Evolutionary conservation across 163 green algal genomes (phyloP).

Genomic region (Chlorella variabilis): DNA sequence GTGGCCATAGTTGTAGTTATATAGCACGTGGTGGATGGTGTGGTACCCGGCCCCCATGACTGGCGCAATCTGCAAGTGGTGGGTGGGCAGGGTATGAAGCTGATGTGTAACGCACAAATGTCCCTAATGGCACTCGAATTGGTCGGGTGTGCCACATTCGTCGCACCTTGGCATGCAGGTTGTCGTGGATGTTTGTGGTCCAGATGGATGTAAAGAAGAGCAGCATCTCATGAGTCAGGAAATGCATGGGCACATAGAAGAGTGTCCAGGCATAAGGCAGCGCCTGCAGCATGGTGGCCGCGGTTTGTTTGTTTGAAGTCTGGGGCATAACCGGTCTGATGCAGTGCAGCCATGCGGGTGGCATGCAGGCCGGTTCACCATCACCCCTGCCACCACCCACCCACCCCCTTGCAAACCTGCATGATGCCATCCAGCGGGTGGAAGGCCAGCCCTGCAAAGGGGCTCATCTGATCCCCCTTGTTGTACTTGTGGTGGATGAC

Average conservation of each 20-base stretch:
- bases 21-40: conserved; percentile 95
- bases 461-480: conserved; percentile 80
- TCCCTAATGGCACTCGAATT: too few relatives aligned
- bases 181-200: conserved; percentile 96
- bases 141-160: too few relatives aligned
- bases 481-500: conserved; percentile 97
- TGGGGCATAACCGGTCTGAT: too few relatives aligned
- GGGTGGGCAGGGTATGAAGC: not conserved
- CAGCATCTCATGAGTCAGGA: conserved; percentile 92
- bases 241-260: conserved; percentile 91
- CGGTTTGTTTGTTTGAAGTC: too few relatives aligned
- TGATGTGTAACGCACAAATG: too few relatives aligned
- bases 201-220: conserved; percentile 94
- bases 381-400: too few relatives aligned
- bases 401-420: conserved; percentile 56
- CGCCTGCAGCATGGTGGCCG: conserved; percentile 54
- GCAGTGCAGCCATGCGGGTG: too few relatives aligned
- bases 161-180: conserved; percentile 31
- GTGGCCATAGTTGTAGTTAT: conserved; percentile 97
- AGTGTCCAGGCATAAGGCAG: conserved; percentile 85
- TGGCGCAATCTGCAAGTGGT: conserved; percentile 62
- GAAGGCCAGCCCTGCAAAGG: conserved; percentile 90
- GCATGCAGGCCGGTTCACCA: too few relatives aligned
- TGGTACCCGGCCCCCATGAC: conserved; percentile 97
- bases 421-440: conserved; percentile 94